Percentiles rank a stretch among this genome's conserved stretches.
phyloP scores from a whole-genome alignment of 2,329 filamentous ascomycete species.

The Scytalidium lignicola region DNA sequence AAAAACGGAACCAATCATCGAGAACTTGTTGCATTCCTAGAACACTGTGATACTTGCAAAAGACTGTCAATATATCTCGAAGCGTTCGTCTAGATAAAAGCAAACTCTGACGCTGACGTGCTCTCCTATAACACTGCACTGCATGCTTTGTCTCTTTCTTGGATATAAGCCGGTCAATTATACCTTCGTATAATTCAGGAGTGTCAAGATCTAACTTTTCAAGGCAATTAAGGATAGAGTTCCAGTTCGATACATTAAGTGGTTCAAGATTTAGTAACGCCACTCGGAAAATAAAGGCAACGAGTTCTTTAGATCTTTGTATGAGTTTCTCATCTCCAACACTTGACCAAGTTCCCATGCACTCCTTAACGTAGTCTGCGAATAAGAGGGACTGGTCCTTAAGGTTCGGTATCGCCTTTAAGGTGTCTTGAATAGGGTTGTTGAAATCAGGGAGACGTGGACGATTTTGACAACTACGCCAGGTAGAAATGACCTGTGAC shows the following conservation, averaged over 20 bases:
- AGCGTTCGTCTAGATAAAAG: conserved; percentile 17
- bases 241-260: conserved; percentile 11
- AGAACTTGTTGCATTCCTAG: conserved; percentile 31
- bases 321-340: conserved; percentile 3
- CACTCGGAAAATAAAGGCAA: conserved; percentile 11
- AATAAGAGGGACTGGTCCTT: conserved; percentile 10
- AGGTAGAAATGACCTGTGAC: conserved; percentile 17
- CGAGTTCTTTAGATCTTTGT: conserved; percentile 1
- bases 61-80: conserved; percentile 24
- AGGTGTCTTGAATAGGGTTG: neutral
- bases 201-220: conserved; percentile 14
- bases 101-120: conserved; percentile 8
- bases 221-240: conserved; percentile 14
- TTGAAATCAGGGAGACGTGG: neutral
- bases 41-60: conserved; percentile 25
- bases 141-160: conserved; percentile 14
- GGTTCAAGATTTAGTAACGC: conserved; percentile 11
- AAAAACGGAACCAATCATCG: conserved; percentile 30
- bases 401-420: conserved; percentile 4
- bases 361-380: conserved; percentile 9
- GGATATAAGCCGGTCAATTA: conserved; percentile 14
- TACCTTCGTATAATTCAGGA: conserved; percentile 12
- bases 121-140: conserved; percentile 18
- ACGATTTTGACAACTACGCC: conserved; percentile 6
- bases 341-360: neutral